Conservation (phyloP, 345 rosid genomes). For the Salix udensis region DNA sequence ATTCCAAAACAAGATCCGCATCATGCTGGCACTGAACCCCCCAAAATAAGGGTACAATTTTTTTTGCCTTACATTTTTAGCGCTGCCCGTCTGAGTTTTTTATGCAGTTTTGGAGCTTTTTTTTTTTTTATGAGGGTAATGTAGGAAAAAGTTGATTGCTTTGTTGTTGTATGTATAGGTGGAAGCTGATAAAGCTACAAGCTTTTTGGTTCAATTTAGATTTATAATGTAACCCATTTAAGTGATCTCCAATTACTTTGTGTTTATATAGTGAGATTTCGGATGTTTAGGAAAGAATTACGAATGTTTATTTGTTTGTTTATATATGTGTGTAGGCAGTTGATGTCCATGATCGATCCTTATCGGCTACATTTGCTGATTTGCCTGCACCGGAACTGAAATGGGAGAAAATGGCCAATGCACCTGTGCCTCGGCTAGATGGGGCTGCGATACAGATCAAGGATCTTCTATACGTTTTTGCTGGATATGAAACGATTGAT, state of each 20-base stretch:
- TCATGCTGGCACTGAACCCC: neutral
- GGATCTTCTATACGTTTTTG: slow-evolving; percentile 76
- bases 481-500: slow-evolving; percentile 87
- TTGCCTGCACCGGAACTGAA: slow-evolving; percentile 67
- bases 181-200: neutral
- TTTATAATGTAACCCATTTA: neutral
- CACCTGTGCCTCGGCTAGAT: slow-evolving; percentile 93
- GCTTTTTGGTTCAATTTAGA: neutral
- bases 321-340: neutral
- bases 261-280: neutral
- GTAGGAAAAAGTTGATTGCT: neutral
- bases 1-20: slow-evolving; percentile 9
- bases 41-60: neutral
- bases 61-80: neutral
- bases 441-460: slow-evolving; percentile 88
- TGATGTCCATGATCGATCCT: slow-evolving; percentile 41
- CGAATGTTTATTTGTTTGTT: neutral
- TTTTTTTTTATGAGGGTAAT: neutral
- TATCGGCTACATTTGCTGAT: slow-evolving; percentile 92
- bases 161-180: neutral
- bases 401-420: slow-evolving; percentile 85
- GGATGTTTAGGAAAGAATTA: neutral
- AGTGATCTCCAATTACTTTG: no score
- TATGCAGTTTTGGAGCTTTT: neutral
- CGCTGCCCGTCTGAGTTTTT: neutral